phyloP scores from a whole-genome alignment of 106 monocot genomes.

The Dendrobium chrysotoxum region DNA sequence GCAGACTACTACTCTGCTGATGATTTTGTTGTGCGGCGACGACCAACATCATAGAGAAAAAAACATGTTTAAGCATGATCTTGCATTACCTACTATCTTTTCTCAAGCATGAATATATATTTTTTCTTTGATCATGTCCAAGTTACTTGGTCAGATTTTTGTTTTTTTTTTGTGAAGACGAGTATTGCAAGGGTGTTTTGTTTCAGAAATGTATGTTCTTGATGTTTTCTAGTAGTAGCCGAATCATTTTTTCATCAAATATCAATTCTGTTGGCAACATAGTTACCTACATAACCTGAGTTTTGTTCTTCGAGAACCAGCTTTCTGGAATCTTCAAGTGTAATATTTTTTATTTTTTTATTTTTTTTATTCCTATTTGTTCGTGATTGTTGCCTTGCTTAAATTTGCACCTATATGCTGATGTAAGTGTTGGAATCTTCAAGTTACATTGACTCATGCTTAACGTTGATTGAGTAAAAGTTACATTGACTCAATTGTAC shows the following conservation, averaged over 20 bases:
- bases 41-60: constrained; percentile 27
- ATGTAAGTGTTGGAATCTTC: too few relatives aligned
- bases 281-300: too few relatives aligned
- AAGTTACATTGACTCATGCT: too few relatives aligned
- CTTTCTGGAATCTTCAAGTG: too few relatives aligned
- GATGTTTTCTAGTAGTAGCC: neutral
- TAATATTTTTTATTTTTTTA: too few relatives aligned
- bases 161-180: neutral
- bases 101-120: neutral
- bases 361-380: too few relatives aligned
- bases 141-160: neutral
- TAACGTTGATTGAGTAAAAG: too few relatives aligned
- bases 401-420: too few relatives aligned
- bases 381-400: too few relatives aligned
- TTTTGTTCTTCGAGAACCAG: too few relatives aligned
- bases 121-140: neutral
- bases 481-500: too few relatives aligned
- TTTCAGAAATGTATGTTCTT: neutral
- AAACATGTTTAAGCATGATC: neutral
- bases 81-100: neutral
- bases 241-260: neutral
- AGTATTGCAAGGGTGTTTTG: neutral
- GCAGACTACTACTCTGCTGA: constrained; percentile 95
- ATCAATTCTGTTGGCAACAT: neutral
- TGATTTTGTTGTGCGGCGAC: constrained; percentile 58